These are phyloP conservation scores for Corynascus novoguineensis DNA, from an alignment of 495 filamentous ascomycete genomes.

Conservation along the genomic window DNA sequence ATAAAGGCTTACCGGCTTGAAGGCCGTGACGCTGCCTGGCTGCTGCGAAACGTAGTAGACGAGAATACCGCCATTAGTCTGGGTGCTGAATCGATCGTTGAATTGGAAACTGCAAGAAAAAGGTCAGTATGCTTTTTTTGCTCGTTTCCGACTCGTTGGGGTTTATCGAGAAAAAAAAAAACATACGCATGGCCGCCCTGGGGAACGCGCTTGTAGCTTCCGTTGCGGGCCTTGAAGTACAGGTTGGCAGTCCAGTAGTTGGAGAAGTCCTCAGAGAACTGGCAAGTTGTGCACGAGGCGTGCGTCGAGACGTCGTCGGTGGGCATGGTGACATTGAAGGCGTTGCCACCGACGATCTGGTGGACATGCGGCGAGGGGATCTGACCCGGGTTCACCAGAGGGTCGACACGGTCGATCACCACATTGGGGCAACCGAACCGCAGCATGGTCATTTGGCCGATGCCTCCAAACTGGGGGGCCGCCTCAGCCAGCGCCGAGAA, in stretches of 20 bases:
- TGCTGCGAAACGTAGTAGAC: conserved; percentile 52
- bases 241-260: conserved; percentile 50
- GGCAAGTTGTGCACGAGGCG: conserved; percentile 40
- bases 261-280: conserved; percentile 40
- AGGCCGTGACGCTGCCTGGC: conserved; percentile 48
- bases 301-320: conserved; percentile 33
- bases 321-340: conserved; percentile 41
- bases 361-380: conserved; percentile 39
- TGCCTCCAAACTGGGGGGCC: conserved; percentile 34
- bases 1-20: conserved; percentile 40
- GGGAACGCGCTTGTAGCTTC: conserved; percentile 44
- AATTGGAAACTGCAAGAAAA: conserved; percentile 31
- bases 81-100: conserved; percentile 44
- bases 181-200: conserved; percentile 39
- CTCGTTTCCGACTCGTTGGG: too few species aligned
- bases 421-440: conserved; percentile 44
- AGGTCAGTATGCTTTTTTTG: not conserved
- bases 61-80: conserved; percentile 45
- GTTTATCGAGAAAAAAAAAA: not conserved
- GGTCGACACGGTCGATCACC: conserved; percentile 42
- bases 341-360: conserved; percentile 43
- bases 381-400: conserved; percentile 38
- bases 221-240: conserved; percentile 46
- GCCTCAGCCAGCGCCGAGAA: conserved; percentile 35
- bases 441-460: conserved; percentile 37